phyloP scores from a whole-genome alignment of 2,329 filamentous ascomycete genomes.

The Colletotrichum liaoningense region DNA sequence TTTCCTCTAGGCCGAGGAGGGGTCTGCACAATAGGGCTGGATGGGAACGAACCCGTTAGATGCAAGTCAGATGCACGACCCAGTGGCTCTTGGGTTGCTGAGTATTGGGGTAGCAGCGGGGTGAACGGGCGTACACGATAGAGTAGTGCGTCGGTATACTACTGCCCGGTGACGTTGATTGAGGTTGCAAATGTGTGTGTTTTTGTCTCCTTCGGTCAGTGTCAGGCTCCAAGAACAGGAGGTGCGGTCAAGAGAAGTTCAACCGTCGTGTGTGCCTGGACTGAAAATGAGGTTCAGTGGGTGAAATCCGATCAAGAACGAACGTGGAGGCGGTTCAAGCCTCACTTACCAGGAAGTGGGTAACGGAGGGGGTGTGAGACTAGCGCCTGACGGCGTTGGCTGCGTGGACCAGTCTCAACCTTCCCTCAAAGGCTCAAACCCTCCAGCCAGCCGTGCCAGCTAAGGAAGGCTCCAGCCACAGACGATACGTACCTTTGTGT shows the following conservation, averaged over 20 bases:
- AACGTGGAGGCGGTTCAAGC: constrained; percentile 27
- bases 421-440: neutral
- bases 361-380: constrained; percentile 29
- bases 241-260: constrained; percentile 10
- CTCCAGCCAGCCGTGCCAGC: constrained; percentile 1
- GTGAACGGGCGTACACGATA: neutral
- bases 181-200: neutral
- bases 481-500: neutral
- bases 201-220: neutral
- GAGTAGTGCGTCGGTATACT: neutral
- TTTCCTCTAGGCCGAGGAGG: constrained; percentile 19
- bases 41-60: constrained; percentile 27
- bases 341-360: constrained; percentile 30
- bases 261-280: constrained; percentile 23
- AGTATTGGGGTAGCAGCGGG: constrained; percentile 3
- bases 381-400: neutral
- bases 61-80: constrained; percentile 34
- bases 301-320: constrained; percentile 21
- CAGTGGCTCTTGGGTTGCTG: constrained; percentile 22
- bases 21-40: constrained; percentile 28
- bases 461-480: constrained; percentile 21
- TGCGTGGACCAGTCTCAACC: neutral
- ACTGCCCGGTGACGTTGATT: constrained; percentile 13
- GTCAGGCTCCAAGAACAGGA: constrained; percentile 17
- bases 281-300: neutral